Conservation (phyloP, 2,329 filamentous ascomycete species). For the Colletotrichum echinochloae region DNA sequence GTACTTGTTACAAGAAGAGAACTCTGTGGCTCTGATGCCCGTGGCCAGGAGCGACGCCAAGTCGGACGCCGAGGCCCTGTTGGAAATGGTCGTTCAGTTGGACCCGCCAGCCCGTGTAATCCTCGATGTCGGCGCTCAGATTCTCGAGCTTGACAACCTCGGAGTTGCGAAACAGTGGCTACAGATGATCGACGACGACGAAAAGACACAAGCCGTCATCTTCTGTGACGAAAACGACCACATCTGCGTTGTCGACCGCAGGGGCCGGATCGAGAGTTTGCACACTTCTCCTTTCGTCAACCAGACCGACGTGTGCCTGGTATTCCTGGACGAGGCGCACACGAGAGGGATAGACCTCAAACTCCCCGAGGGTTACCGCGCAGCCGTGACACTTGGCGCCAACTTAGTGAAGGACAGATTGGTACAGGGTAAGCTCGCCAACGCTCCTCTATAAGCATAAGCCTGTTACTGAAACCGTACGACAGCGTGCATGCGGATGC, state of each 20-base stretch:
- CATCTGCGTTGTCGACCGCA: slow-evolving; percentile 63
- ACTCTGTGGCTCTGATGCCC: slow-evolving; percentile 52
- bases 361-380: slow-evolving; percentile 68
- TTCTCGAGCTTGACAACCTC: slow-evolving; percentile 72
- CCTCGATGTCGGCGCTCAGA: slow-evolving; percentile 77
- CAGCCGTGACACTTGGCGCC: slow-evolving; percentile 75
- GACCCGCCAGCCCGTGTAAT: slow-evolving; percentile 65
- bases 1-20: slow-evolving; percentile 67
- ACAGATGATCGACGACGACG: slow-evolving; percentile 29
- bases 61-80: slow-evolving; percentile 55
- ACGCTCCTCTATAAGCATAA: too few relatives aligned
- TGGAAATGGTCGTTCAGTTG: slow-evolving; percentile 58
- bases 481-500: slow-evolving; percentile 80
- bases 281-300: slow-evolving; percentile 68
- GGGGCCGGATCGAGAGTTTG: slow-evolving; percentile 60
- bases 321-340: slow-evolving; percentile 79
- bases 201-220: slow-evolving; percentile 58
- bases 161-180: slow-evolving; percentile 68
- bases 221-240: slow-evolving; percentile 70
- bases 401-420: slow-evolving; percentile 75
- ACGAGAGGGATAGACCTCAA: slow-evolving; percentile 77
- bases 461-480: not conserved
- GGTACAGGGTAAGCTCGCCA: slow-evolving; percentile 67
- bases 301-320: slow-evolving; percentile 68
- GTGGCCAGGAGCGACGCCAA: slow-evolving; percentile 14